These are phyloP conservation scores for Albugo candida DNA, from an alignment of 352 stramenopile species.

Conservation along the genomic window DNA sequence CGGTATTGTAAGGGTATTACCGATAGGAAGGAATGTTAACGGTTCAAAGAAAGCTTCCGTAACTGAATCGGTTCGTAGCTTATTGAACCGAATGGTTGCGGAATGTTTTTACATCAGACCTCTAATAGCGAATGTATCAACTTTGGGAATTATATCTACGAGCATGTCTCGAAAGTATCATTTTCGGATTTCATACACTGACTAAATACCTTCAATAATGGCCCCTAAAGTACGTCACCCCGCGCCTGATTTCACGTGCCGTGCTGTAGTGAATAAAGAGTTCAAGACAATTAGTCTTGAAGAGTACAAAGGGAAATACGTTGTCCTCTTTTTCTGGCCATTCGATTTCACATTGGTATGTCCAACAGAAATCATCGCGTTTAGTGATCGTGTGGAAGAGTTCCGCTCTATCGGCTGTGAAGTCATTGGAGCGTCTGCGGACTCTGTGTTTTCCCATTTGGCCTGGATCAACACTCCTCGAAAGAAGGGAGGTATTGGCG, in stretches of 20 bases:
- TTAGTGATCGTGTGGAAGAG: slow-evolving; percentile 58
- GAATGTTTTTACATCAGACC: too few relatives aligned
- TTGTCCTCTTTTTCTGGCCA: slow-evolving; percentile 86
- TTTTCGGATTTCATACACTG: too few relatives aligned
- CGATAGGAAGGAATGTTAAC: too few relatives aligned
- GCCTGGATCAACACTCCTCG: slow-evolving; percentile 80
- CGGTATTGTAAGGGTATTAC: too few relatives aligned
- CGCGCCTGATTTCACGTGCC: slow-evolving; percentile 53
- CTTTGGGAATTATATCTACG: too few relatives aligned
- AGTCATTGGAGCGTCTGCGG: slow-evolving; percentile 55
- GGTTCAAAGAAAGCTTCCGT: too few relatives aligned
- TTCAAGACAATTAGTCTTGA: slow-evolving; percentile 68
- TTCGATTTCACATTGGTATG: slow-evolving; percentile 86
- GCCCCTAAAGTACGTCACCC: slow-evolving; percentile 40
- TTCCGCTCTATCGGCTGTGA: slow-evolving; percentile 65
- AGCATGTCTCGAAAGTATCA: too few relatives aligned
- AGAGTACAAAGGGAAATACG: slow-evolving; percentile 80
- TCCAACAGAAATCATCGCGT: slow-evolving; percentile 82
- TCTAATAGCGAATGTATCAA: too few relatives aligned
- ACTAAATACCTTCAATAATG: slow-evolving; percentile 13
- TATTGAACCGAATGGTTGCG: too few relatives aligned
- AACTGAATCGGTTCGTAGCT: too few relatives aligned
- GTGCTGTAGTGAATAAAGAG: slow-evolving; percentile 58
- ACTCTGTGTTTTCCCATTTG: slow-evolving; percentile 80
- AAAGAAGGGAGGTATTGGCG: slow-evolving; percentile 75